Base-by-base conservation (phyloP, 2,329 filamentous ascomycete genomes). In the Chrysoporthe austroafricana region DNA sequence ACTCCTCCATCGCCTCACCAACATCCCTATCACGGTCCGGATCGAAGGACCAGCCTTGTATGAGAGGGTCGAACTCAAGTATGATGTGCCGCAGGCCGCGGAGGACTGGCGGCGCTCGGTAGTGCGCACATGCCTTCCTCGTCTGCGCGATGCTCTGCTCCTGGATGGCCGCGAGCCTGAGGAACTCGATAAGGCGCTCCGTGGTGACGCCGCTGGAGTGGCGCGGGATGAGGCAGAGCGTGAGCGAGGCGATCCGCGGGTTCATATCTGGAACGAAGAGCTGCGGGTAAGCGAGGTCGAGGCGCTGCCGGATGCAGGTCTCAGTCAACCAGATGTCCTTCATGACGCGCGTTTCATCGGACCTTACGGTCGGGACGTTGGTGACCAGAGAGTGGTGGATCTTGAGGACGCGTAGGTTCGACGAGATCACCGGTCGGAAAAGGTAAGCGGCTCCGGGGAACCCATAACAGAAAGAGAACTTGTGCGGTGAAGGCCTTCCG, bases 371-470 rank as follows among this genome's bases (percentile, higher is more conserved):
- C 1, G 83, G 84, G 9, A 86, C 79, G 52, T 82, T 80, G 0
- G 88, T 90, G 6, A 90, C 81, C 1, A 89, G 71, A 0, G 87
- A 89, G 73, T 90, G 88, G 63, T 90, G 88, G 6, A 88, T 77
- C 14, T 84, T 82, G 1, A 90, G 75, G 1, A 77, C 78, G 43
- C 83, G 82, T 4, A 90, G 77, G 70, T 86, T 86, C 1, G 84
- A 82, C 1, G 84, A 85, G 62, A 85, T 76, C 0, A 84, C 81
- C 0, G 86, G 85, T 0, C 86, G 81, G 65, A 87, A 82, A 9
- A 84, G 70, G 71, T 86, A 79, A 0, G 81, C 76, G 4, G 77
- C 76, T 8, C 83, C 82, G 11, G 84, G 71, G 8, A 84, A 74
- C 18, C 85, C 86, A 39, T 74, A 72, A 34, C 7, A 60, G 36